phyloP scores from a whole-genome alignment of 345 rosid genomes.

The Citrus medica region DNA sequence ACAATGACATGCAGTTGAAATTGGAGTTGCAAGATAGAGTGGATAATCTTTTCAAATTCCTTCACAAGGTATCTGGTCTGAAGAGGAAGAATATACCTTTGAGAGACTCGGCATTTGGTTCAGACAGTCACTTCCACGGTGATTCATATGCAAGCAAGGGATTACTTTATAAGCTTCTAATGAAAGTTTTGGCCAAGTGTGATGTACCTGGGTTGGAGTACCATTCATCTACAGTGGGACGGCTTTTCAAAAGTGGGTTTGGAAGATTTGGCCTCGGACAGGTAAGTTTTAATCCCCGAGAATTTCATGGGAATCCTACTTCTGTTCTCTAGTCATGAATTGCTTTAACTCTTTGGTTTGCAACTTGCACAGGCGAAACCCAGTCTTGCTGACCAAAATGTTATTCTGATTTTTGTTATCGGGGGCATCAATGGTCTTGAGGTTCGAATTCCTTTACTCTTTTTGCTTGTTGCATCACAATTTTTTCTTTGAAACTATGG shows the following conservation, averaged over 20 bases:
- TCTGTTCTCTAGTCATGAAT: background rate
- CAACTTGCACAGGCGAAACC: conserved; percentile 70
- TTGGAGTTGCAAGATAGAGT: conserved; percentile 87
- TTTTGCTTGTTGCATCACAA: background rate
- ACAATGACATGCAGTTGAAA: conserved; percentile 78
- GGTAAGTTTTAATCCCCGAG: conserved; percentile 36
- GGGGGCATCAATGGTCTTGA: conserved; percentile 93
- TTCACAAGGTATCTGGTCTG: conserved; percentile 71
- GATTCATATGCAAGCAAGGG: conserved; percentile 63
- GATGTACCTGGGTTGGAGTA: conserved; percentile 80
- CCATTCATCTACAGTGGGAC: conserved; percentile 93
- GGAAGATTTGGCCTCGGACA: conserved; percentile 97
- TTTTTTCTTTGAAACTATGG: background rate
- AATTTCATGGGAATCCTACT: background rate
- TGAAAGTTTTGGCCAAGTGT: conserved; percentile 51
- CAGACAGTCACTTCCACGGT: conserved; percentile 44
- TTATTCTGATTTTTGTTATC: conserved; percentile 73
- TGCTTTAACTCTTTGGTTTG: conserved; percentile 9
- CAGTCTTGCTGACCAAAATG: conserved; percentile 74
- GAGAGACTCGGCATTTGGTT: conserved; percentile 50
- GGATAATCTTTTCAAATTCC: conserved; percentile 71
- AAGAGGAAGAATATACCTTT: conserved; percentile 46
- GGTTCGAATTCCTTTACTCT: conserved; percentile 35
- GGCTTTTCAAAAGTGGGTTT: conserved; percentile 93
- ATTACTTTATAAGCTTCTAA: conserved; percentile 62